Conservation (phyloP, 1,139 yeast species). For the Saccharomyces hybrid region DNA sequence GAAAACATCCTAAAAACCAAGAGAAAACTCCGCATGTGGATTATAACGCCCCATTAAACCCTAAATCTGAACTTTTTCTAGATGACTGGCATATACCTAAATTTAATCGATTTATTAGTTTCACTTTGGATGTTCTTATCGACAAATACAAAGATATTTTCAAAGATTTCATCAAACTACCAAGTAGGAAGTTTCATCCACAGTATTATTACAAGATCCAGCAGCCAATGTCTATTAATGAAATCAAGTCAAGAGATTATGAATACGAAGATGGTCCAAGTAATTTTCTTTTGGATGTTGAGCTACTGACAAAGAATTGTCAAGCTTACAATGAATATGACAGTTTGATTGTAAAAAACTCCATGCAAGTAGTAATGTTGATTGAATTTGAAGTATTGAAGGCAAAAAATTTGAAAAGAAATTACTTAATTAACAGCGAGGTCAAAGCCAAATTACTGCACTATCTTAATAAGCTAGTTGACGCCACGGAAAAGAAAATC, state of each 20-base stretch:
- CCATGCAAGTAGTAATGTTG: conserved; percentile 33
- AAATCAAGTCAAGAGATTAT: conserved; percentile 45
- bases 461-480: conserved; percentile 35
- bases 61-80: conserved; percentile 25
- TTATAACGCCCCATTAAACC: conserved; percentile 24
- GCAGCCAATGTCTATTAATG: conserved; percentile 61
- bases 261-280: conserved; percentile 31
- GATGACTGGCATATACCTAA: conserved; percentile 31
- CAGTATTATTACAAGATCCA: conserved; percentile 65
- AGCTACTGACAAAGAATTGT: conserved; percentile 53
- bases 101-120: conserved; percentile 27
- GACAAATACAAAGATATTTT: conserved; percentile 35
- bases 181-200: conserved; percentile 68
- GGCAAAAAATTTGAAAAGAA: conserved; percentile 30
- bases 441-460: conserved; percentile 21
- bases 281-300: conserved; percentile 46
- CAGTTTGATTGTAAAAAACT: conserved; percentile 54
- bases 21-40: conserved; percentile 20
- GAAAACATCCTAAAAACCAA: conserved; percentile 28
- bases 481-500: conserved; percentile 35
- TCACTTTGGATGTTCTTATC: conserved; percentile 28
- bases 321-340: conserved; percentile 51
- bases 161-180: conserved; percentile 57
- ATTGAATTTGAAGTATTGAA: conserved; percentile 29
- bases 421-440: conserved; percentile 25